Evolutionary conservation across 2,329 filamentous ascomycete species (phyloP).

Genomic region (Fusarium veterinarium): DNA sequence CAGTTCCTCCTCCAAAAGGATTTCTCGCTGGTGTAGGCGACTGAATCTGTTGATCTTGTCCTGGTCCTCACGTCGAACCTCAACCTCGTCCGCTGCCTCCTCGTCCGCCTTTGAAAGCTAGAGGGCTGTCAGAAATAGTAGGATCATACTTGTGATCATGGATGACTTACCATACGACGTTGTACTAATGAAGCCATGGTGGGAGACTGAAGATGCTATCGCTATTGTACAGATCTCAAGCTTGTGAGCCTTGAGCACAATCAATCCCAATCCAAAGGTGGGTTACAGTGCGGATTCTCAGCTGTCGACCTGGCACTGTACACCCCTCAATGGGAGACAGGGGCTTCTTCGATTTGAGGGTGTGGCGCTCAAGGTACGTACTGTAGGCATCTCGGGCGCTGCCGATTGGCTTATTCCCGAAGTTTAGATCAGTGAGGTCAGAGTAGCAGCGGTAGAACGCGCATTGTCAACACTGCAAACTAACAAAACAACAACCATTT

Average conservation of each 20-base stretch:
- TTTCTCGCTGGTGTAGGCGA: constrained; percentile 88
- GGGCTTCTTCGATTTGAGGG: neutral
- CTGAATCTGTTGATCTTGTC: constrained; percentile 99
- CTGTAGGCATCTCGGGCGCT: constrained; percentile 25
- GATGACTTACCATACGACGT: constrained; percentile 66
- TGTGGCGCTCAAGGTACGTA: constrained; percentile 34
- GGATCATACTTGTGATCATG: fast-evolving
- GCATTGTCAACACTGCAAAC: constrained; percentile 40
- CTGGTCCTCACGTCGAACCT: constrained; percentile 96
- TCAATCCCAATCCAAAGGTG: constrained; percentile 37
- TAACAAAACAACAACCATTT: constrained; percentile 24
- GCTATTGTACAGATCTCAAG: constrained; percentile 28
- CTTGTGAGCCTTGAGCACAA: constrained; percentile 29
- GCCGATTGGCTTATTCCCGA: constrained; percentile 40
- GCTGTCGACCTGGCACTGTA: constrained; percentile 26
- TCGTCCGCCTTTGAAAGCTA: constrained; percentile 97
- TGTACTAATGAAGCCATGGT: constrained; percentile 63
- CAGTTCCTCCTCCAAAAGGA: constrained; percentile 81
- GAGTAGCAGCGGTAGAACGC: constrained; percentile 28
- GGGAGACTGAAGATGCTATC: constrained; percentile 26
- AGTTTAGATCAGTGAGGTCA: constrained; percentile 37
- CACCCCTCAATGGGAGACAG: constrained; percentile 31
- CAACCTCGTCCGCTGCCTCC: constrained; percentile 82
- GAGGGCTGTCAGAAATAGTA: constrained; percentile 20
- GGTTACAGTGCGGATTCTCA: constrained; percentile 39